phyloP scores from a whole-genome alignment of 176 grass and related monocot species.

The Aechmea fasciata region DNA sequence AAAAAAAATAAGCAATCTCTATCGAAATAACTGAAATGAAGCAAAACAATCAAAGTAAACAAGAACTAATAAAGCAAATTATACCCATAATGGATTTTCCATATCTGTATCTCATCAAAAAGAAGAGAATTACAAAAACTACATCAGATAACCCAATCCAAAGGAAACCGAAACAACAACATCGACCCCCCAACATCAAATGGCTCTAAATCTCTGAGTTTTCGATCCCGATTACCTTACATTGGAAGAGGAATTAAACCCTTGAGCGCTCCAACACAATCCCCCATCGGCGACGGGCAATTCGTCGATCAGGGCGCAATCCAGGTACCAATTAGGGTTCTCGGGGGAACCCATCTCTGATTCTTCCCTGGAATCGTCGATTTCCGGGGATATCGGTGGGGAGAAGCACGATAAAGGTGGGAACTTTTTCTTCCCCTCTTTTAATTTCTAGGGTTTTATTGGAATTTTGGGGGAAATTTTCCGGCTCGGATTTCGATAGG shows the following conservation, averaged over 20 bases:
- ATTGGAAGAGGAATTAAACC: no score
- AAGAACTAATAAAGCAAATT: no score
- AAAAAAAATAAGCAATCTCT: no score
- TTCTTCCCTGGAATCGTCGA: background rate
- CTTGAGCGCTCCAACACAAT: background rate
- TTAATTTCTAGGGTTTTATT: background rate
- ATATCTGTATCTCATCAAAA: no score
- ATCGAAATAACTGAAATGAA: no score
- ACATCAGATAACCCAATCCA: no score
- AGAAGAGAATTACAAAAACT: no score
- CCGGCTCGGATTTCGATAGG: background rate
- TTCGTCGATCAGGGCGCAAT: slow-evolving; percentile 18
- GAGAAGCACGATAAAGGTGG: no score
- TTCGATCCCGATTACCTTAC: background rate
- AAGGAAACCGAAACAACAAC: no score
- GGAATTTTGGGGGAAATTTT: background rate
- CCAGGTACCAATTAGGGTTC: slow-evolving; percentile 15
- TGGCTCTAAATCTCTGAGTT: background rate
- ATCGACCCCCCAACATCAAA: no score
- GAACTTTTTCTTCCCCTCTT: background rate
- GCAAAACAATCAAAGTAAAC: no score
- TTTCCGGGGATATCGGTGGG: background rate
- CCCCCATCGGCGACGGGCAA: slow-evolving; percentile 1
- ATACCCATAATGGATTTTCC: no score
- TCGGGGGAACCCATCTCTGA: slow-evolving; percentile 11